Evolutionary conservation across 768 basidiomycete species (phyloP).

Genomic region (Lactifluus pinguis): DNA sequence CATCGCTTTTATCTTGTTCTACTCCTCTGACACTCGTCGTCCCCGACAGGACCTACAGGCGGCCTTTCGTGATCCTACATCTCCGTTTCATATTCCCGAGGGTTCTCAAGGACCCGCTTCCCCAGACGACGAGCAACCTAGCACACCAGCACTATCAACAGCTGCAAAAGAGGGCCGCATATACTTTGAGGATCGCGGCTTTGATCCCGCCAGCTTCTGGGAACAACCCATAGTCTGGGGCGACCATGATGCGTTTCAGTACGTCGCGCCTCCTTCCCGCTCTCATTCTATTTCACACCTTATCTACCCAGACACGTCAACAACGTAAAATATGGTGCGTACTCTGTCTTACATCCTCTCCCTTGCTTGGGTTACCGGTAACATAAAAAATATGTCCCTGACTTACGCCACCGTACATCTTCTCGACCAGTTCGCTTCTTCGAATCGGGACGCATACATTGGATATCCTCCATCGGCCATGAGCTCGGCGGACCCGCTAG

Average conservation of each 20-base stretch:
- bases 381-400: not conserved
- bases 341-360: not conserved
- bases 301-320: constrained; percentile 56
- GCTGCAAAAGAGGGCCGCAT: constrained; percentile 32
- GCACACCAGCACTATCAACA: constrained; percentile 7
- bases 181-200: constrained; percentile 39
- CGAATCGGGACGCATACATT: constrained; percentile 65
- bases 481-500: constrained; percentile 50
- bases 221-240: constrained; percentile 75
- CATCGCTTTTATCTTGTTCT: not conserved
- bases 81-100: constrained; percentile 56
- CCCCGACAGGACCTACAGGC: constrained; percentile 44
- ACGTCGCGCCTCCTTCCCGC: constrained; percentile 24
- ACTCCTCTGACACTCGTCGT: not conserved
- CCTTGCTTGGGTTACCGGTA: too few species aligned
- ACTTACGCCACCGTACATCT: not conserved
- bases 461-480: constrained; percentile 49
- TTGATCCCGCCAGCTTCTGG: constrained; percentile 62
- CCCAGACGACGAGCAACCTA: constrained; percentile 40
- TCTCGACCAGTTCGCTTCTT: constrained; percentile 48
- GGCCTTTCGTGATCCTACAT: constrained; percentile 52
- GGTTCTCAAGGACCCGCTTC: constrained; percentile 52
- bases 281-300: not conserved
- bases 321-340: constrained; percentile 62
- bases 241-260: constrained; percentile 74